Percentiles rank a stretch among this genome's conserved stretches.
Conservation (phyloP, 495 filamentous ascomycete genomes). For the Hamigera avellanea region DNA sequence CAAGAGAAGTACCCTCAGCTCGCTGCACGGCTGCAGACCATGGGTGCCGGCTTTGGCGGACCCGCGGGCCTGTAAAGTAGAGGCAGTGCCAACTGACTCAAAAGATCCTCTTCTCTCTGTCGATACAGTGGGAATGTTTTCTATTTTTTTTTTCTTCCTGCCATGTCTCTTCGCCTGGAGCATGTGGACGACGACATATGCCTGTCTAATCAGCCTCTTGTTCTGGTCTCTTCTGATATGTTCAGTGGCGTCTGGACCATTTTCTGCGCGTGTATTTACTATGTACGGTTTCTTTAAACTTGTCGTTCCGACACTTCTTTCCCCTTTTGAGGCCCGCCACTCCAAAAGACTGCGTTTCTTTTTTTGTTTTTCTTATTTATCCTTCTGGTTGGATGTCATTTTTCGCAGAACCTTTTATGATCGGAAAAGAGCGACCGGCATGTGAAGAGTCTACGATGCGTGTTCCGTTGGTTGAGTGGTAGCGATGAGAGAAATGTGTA, state of each 20-base stretch:
- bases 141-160: neutral
- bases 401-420: neutral
- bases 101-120: neutral
- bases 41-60: slow-evolving; percentile 42
- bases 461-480: no score
- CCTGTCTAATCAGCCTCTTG: slow-evolving; percentile 8
- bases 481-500: neutral
- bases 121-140: no score
- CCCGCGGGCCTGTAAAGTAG: slow-evolving; percentile 24
- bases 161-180: slow-evolving; percentile 2
- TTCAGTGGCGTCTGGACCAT: slow-evolving; percentile 8
- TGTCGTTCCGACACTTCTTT: slow-evolving; percentile 1
- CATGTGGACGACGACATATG: slow-evolving; percentile 1
- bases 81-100: neutral
- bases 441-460: no score
- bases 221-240: slow-evolving; percentile 12
- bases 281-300: slow-evolving; percentile 11
- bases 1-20: slow-evolving; percentile 98
- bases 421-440: no score
- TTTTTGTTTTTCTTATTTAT: neutral
- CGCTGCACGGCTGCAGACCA: slow-evolving; percentile 66
- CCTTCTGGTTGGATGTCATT: neutral
- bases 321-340: neutral
- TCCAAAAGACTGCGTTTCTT: neutral
- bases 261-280: slow-evolving; percentile 29